Evolutionary conservation across 2,329 filamentous ascomycete species (phyloP), one percentile per base, ranked within the genome.

Genomic region (Didymella pomorum): DNA sequence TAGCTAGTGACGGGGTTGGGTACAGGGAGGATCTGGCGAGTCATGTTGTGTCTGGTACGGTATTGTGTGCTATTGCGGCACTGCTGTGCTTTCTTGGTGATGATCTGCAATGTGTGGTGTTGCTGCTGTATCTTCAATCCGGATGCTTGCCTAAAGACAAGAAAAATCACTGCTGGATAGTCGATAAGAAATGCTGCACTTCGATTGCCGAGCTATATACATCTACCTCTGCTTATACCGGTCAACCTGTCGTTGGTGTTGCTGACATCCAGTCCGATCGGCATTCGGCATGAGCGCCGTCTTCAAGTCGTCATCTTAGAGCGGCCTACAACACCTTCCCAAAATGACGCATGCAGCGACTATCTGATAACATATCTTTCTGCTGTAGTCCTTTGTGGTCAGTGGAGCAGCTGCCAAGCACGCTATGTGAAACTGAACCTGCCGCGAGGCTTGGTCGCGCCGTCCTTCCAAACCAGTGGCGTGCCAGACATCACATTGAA

Each of bases 1-100:
- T 78, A 78, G n/a, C 71, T 70, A 0, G 63, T 44, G 3, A 73
- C 70, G 0, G 76, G 74, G 21, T 70, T 64, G 3, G 71, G 59
- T 6, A 68, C 71, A 11, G 77, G 76, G 4, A 76, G 64, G 10
- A 68, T 63, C 41, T 66, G 64, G 50, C 45, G 37, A 10, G 45
- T 50, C 50, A 54, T 58, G 20, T 28, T 8, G 33, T 5, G 26
- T 33, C 2, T 25, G 46, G 31, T 4, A 20, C 26, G 46, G 11
- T 37, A n/a, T 46, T 21, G 51, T 29, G 42, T 42, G 35, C 20
- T 51, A 29, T 21, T 29, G 25, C 12, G 23, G n/a, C n/a, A 20
- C n/a, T 43, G 3, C 41, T 20, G 20, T 37, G 18, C 18, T 52
- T 29, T 53, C 21, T 39, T 28, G 33, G 35, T 25, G 20, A 28